Conservation (phyloP, 2,329 filamentous ascomycete genomes). For the Claviceps lovelessii region DNA sequence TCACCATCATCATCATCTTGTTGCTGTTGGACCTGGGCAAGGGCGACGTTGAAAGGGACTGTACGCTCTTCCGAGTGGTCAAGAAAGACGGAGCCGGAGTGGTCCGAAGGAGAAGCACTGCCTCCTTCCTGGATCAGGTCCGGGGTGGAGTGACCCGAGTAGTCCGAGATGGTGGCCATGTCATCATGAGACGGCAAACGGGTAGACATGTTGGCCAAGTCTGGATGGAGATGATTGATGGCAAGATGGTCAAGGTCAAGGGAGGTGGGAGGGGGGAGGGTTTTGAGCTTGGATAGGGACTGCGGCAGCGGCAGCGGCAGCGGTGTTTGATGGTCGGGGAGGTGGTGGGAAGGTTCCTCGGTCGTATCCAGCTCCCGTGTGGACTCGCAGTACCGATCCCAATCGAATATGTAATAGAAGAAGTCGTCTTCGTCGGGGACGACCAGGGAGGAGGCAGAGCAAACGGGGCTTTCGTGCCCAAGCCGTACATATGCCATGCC, state of each 20-base stretch:
- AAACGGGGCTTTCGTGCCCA: constrained; percentile 22
- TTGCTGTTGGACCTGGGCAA: constrained; percentile 22
- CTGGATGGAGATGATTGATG: constrained; percentile 16
- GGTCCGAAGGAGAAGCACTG: constrained; percentile 26
- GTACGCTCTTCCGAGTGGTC: constrained; percentile 18
- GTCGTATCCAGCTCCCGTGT: constrained; percentile 13
- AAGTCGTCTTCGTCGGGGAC: constrained; percentile 19
- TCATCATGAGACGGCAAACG: constrained; percentile 20
- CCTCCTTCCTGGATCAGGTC: constrained; percentile 23
- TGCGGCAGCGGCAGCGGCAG: constrained; percentile 5
- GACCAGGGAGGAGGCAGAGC: constrained; percentile 21
- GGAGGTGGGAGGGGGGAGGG: constrained; percentile 18
- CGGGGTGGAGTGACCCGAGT: constrained; percentile 23
- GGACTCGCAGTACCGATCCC: constrained; percentile 20
- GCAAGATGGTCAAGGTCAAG: constrained; percentile 17
- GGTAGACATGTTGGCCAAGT: constrained; percentile 21
- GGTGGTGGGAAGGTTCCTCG: constrained; percentile 14
- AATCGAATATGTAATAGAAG: constrained; percentile 25
- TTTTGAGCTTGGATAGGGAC: constrained; percentile 20
- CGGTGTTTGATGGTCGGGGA: constrained; percentile 15
- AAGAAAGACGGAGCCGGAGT: constrained; percentile 21
- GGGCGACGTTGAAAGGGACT: constrained; percentile 17
- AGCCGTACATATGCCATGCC: constrained; percentile 20
- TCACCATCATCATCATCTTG: constrained; percentile 25
- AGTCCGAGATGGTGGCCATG: constrained; percentile 19